Evolutionary conservation across 345 rosid genomes (phyloP), one percentile per base, ranked within the genome.

Genomic region (Alliaria petiolata): DNA sequence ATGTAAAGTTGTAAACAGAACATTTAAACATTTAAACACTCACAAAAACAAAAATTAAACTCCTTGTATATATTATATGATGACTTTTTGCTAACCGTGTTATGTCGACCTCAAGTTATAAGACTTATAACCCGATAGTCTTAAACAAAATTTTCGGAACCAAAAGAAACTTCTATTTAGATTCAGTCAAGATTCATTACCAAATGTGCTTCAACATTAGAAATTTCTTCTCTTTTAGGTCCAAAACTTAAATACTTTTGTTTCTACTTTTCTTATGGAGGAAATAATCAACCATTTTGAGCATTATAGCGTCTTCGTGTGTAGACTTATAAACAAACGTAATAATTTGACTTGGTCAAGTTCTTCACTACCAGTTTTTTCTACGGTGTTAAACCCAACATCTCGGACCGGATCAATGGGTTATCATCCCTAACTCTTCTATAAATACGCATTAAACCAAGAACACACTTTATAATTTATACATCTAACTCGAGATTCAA

Each of bases 331-430:
- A 36, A 30, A 28, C 26, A 49, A 40, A 26, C 50, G 26, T 58
- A 33, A 46, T 14, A 14, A 7, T 30, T 30, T 58, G 71, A 73
- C 77, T 56, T 36, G 14, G 77, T 73, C 77, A 57, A 36, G 17
- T n/a, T n/a, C n/a, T 12, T 56, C 45, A 43, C 35, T 7, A 73
- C 60, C 6, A 57, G 19, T 46, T 73, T 19, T 53, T 57, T 42
- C 71, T 38, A 65, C 65, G 70, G 22, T 72, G 70, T 45, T 45
- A 44, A 44, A 58, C 40, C 67, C 61, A 74, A 58, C 67, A 58
- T 49, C 46, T 74, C 54, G 78, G 78, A 74, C 72, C 62, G 22
- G 19, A 74, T 74, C 72, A 66, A 73, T 46, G 65, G 7, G 40
- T 73, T 46, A 46, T 44, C 70, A 63, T 45, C 40, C 28, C 17